A percentile compares a stretch with the other conserved stretches of the same genome.
Conservation (phyloP, 192 early-diverging fungal genomes). For the Linnemannia schmuckeri region DNA sequence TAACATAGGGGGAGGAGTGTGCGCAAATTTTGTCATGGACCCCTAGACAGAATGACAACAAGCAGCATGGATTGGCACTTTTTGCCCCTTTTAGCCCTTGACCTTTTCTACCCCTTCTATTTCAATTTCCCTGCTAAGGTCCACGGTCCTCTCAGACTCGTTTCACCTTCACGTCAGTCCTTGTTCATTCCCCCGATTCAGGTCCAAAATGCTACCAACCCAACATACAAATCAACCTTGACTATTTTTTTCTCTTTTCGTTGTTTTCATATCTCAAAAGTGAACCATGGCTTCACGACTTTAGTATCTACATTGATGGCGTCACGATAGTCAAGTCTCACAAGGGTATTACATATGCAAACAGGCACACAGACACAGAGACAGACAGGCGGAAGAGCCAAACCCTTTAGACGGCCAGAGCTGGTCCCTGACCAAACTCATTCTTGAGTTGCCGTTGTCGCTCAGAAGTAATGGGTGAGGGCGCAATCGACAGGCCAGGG, state of each 20-base stretch:
- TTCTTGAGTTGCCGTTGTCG: neutral
- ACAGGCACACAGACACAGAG: too few relatives aligned
- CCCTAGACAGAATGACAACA: neutral
- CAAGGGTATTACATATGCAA: too few relatives aligned
- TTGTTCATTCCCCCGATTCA: too few relatives aligned
- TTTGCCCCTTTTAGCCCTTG: neutral
- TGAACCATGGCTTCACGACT: too few relatives aligned
- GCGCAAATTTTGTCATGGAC: neutral
- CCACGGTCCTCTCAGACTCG: neutral
- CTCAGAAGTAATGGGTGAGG: neutral
- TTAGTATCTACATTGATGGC: too few relatives aligned
- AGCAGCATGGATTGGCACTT: neutral
- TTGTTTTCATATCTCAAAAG: too few relatives aligned
- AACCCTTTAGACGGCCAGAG: neutral
- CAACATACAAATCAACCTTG: too few relatives aligned
- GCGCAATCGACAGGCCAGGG: slow-evolving; percentile 4
- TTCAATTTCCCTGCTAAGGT: neutral
- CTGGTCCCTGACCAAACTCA: slow-evolving; percentile 20
- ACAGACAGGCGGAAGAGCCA: too few relatives aligned
- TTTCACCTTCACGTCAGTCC: neutral
- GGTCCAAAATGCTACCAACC: too few relatives aligned
- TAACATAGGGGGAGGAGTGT: neutral
- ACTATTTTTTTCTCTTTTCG: too few relatives aligned
- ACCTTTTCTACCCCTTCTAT: slow-evolving; percentile 1
- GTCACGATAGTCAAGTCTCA: too few relatives aligned